These are phyloP conservation scores for Coemansia umbellata DNA, from an alignment of 192 early-diverging fungal genomes.

Conservation along the genomic window DNA sequence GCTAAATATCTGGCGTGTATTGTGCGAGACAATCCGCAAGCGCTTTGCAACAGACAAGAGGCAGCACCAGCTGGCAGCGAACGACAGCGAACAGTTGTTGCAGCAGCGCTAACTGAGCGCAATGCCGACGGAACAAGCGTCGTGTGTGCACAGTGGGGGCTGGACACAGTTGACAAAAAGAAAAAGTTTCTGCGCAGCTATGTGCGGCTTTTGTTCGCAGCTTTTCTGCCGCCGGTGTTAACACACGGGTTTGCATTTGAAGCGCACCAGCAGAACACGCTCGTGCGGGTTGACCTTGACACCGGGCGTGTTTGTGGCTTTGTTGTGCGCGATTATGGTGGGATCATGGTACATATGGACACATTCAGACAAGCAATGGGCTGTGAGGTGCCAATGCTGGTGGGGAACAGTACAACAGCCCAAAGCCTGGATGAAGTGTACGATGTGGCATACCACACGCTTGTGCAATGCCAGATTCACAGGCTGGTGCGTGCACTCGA, in stretches of 20 bases:
- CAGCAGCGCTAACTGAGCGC: slow-evolving; percentile 55
- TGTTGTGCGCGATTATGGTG: slow-evolving; percentile 66
- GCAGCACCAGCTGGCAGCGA: too few species aligned
- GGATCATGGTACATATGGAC: slow-evolving; percentile 57
- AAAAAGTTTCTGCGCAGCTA: slow-evolving; percentile 50
- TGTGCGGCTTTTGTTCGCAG: slow-evolving; percentile 49
- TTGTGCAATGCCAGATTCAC: slow-evolving; percentile 58
- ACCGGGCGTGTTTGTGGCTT: slow-evolving; percentile 55
- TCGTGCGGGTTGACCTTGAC: slow-evolving; percentile 52
- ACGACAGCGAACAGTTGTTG: slow-evolving; percentile 51
- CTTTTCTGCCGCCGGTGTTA: slow-evolving; percentile 57
- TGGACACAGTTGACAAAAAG: slow-evolving; percentile 44
- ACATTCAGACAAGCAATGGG: slow-evolving; percentile 51
- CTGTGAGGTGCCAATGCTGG: slow-evolving; percentile 47
- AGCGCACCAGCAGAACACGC: slow-evolving; percentile 60
- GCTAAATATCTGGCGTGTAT: slow-evolving; percentile 61
- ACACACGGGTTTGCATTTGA: slow-evolving; percentile 65
- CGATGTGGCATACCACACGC: slow-evolving; percentile 59
- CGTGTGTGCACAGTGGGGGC: slow-evolving; percentile 46
- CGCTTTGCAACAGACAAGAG: too few species aligned
- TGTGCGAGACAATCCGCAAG: slow-evolving; percentile 52
- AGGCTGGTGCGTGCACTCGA: slow-evolving; percentile 56
- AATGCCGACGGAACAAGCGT: slow-evolving; percentile 36
- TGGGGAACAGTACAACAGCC: slow-evolving; percentile 55
- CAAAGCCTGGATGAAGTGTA: slow-evolving; percentile 47